Evolutionary conservation across 192 early-diverging fungal genomes (phyloP).

Genomic region (Linnemannia hyalina): DNA sequence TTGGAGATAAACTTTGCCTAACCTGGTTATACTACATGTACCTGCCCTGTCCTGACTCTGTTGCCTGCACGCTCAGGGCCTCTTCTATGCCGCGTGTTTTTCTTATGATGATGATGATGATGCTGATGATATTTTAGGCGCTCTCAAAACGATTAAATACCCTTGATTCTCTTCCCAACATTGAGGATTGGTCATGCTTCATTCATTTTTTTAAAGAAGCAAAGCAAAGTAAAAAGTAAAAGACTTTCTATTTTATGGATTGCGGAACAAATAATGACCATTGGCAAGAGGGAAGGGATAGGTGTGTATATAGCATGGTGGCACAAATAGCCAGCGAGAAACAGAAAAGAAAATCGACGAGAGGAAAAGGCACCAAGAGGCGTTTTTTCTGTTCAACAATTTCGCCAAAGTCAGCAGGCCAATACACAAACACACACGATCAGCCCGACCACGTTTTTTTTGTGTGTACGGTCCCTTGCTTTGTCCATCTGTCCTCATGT

Average conservation of each 20-base stretch:
- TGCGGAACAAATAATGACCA: neutral
- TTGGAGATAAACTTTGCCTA: neutral
- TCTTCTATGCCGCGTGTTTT: slow-evolving; percentile 1
- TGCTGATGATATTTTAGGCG: neutral
- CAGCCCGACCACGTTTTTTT: neutral
- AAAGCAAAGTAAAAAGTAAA: neutral
- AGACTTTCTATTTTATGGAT: neutral
- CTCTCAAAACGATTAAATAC: neutral
- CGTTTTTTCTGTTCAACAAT: neutral
- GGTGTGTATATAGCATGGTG: neutral
- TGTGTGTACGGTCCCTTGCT: neutral
- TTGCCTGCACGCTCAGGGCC: neutral
- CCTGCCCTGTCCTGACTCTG: neutral
- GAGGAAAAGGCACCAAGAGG: neutral
- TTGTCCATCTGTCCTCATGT: too few relatives aligned
- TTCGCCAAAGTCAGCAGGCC: neutral
- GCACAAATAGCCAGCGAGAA: neutral
- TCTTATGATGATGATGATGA: neutral
- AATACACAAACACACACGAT: neutral
- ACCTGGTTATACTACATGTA: neutral
- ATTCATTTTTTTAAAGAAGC: neutral
- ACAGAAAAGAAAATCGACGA: neutral
- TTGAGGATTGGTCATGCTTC: neutral
- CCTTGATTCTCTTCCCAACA: neutral
- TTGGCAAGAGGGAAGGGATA: neutral